These are phyloP conservation scores for Myochromella boudieri DNA, from an alignment of 768 basidiomycete genomes.

Conservation along the genomic window DNA sequence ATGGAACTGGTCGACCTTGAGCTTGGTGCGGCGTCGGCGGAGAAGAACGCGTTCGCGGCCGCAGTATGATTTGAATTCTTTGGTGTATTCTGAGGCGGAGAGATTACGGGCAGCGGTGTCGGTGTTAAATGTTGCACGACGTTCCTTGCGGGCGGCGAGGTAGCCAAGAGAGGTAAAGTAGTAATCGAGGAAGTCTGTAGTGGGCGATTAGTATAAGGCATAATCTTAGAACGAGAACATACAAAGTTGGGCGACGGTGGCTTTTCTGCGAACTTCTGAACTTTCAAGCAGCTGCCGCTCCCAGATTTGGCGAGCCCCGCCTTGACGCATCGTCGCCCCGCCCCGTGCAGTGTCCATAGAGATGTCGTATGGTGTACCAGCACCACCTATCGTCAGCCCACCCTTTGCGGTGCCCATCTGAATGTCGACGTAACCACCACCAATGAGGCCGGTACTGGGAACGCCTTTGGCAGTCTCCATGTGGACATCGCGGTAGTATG, in stretches of 20 bases:
- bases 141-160: slow-evolving; percentile 80
- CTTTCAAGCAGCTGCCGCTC: slow-evolving; percentile 84
- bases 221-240: neutral
- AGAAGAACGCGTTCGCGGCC: slow-evolving; percentile 92
- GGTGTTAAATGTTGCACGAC: slow-evolving; percentile 77
- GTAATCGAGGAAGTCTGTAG: slow-evolving; percentile 91
- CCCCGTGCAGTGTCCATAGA: slow-evolving; percentile 67
- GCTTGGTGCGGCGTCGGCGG: slow-evolving; percentile 89
- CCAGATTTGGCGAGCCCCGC: slow-evolving; percentile 71
- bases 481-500: slow-evolving; percentile 58
- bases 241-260: slow-evolving; percentile 97
- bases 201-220: neutral
- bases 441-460: slow-evolving; percentile 22
- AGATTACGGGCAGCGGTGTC: slow-evolving; percentile 74
- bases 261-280: slow-evolving; percentile 89
- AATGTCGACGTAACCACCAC: slow-evolving; percentile 38
- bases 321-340: slow-evolving; percentile 54
- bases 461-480: slow-evolving; percentile 80
- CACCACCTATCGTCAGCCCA: slow-evolving; percentile 38
- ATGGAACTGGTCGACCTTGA: slow-evolving; percentile 93
- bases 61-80: slow-evolving; percentile 91
- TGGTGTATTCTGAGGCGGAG: slow-evolving; percentile 53
- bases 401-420: slow-evolving; percentile 81
- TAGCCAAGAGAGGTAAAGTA: slow-evolving; percentile 96
- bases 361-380: slow-evolving; percentile 62